phyloP scores from a whole-genome alignment of 2,329 filamentous ascomycete genomes.

The Fusarium cyanostomum region DNA sequence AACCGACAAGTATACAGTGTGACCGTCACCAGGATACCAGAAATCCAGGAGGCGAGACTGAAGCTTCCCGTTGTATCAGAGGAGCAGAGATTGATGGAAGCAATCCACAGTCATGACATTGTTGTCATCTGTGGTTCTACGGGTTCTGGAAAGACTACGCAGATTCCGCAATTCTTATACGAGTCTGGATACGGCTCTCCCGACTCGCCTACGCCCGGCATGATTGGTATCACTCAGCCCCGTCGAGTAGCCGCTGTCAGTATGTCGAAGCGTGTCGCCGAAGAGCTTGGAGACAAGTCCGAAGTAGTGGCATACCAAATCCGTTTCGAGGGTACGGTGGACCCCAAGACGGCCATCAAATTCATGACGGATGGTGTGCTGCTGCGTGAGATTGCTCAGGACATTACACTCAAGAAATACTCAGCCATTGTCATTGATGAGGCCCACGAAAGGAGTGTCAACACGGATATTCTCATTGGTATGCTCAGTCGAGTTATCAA shows the following conservation, averaged over 20 bases:
- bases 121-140: slow-evolving; percentile 95
- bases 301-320: slow-evolving; percentile 90
- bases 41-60: slow-evolving; percentile 81
- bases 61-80: slow-evolving; percentile 91
- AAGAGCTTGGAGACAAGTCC: slow-evolving; percentile 83
- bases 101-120: slow-evolving; percentile 88
- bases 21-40: slow-evolving; percentile 71
- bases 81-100: slow-evolving; percentile 98
- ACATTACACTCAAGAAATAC: slow-evolving; percentile 89
- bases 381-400: slow-evolving; percentile 87
- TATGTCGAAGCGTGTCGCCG: slow-evolving; percentile 90
- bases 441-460: slow-evolving; percentile 95
- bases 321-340: slow-evolving; percentile 87
- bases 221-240: slow-evolving; percentile 96
- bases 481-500: slow-evolving; percentile 95
- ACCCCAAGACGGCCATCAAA: slow-evolving; percentile 86
- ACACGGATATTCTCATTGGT: slow-evolving; percentile 97
- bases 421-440: slow-evolving; percentile 96
- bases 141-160: slow-evolving; percentile 96
- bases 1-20: slow-evolving; percentile 81
- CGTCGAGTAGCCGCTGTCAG: slow-evolving; percentile 94
- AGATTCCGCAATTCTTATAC: slow-evolving; percentile 94
- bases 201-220: slow-evolving; percentile 81
- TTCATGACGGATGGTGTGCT: slow-evolving; percentile 99
- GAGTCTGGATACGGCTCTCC: slow-evolving; percentile 90